These are phyloP conservation scores for Prunus padus DNA, from an alignment of 306 rosid species.

Conservation along the genomic window DNA sequence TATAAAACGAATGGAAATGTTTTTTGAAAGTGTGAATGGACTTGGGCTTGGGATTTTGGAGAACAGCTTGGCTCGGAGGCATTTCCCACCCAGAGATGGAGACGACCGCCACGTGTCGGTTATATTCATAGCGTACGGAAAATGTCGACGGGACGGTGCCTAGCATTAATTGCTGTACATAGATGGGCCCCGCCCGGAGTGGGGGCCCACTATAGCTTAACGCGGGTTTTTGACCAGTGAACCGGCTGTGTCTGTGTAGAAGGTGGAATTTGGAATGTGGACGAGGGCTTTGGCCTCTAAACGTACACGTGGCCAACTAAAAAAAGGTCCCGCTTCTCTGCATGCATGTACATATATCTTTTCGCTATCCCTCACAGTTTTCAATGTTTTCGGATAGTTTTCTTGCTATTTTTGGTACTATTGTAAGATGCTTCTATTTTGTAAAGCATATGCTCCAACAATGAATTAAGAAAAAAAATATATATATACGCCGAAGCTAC, in stretches of 20 bases:
- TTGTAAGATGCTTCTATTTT: too few species aligned
- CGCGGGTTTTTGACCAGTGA: slow-evolving; percentile 74
- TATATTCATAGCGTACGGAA: slow-evolving; percentile 28
- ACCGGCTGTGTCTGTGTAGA: slow-evolving; percentile 41
- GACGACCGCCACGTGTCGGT: slow-evolving; percentile 65
- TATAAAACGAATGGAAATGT: slow-evolving; percentile 3
- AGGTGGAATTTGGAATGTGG: slow-evolving; percentile 32
- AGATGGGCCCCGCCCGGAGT: slow-evolving; percentile 19
- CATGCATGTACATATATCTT: background rate
- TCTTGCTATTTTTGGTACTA: too few species aligned
- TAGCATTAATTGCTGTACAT: slow-evolving; percentile 28
- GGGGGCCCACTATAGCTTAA: slow-evolving; percentile 41
- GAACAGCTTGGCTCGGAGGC: slow-evolving; percentile 60
- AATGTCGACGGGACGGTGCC: slow-evolving; percentile 39
- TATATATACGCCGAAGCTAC: too few species aligned
- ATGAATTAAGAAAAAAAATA: too few species aligned
- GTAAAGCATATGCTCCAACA: too few species aligned
- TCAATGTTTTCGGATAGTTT: background rate
- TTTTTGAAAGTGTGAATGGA: slow-evolving; percentile 41
- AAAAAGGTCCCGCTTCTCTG: slow-evolving; percentile 5
- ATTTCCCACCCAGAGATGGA: slow-evolving; percentile 56
- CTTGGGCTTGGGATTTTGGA: slow-evolving; percentile 57
- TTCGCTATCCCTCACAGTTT: background rate
- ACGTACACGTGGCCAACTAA: slow-evolving; percentile 42
- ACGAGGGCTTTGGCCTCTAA: slow-evolving; percentile 18